Base-by-base conservation (phyloP, 441 rosid species). In the Flueggea neowawraea region DNA sequence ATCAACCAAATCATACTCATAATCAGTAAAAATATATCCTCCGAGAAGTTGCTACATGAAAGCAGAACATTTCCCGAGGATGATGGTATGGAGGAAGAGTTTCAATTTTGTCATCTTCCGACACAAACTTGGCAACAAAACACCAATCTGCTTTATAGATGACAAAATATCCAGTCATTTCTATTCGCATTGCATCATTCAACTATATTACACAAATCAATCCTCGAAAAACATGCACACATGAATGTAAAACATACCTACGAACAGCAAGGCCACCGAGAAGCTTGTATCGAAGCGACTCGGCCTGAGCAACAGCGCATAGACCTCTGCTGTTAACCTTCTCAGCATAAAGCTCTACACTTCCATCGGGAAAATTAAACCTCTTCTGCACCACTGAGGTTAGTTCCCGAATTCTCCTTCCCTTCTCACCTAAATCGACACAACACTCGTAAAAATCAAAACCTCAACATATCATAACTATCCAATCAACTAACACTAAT, bases 251-350 rank as follows among this genome's bases (percentile, higher is more conserved):
- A 1, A 53, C 9, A 49, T 68, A 88, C 98, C 96, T 83, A n/a
- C 98, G 82, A 52, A 89, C 97, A 33, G 97, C 96, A 10, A 91
- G 97, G 0, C 97, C 96, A 39, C 96, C 91, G 13, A 91, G 94
- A 31, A 91, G 87, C 84, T 88, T 88, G 89, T 88, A 85, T 31
- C 97, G 96, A 51, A 91, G 86, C 66, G 97, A 91, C 75, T 86
- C 94, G 0, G 89, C 97, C 76, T 88, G 93, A 32, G 94, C 96
- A 72, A 88, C 83, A 54, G 97, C 97, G 55, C 94, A 91, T 31
- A 91, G 91, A 0, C 97, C 97, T 58, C 89, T 84, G 76, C 66
- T 84, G 71, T 65, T 70, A 11, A 86, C 91, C 74, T 86, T 91
- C 71, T 88, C 97, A 12, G 96, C 94, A 6, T 83, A 88, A 43